Percentiles rank a stretch among this genome's conserved stretches.
Evolutionary conservation across 2,329 filamentous ascomycete species (phyloP).

Genomic region (Biscogniauxia marginata): DNA sequence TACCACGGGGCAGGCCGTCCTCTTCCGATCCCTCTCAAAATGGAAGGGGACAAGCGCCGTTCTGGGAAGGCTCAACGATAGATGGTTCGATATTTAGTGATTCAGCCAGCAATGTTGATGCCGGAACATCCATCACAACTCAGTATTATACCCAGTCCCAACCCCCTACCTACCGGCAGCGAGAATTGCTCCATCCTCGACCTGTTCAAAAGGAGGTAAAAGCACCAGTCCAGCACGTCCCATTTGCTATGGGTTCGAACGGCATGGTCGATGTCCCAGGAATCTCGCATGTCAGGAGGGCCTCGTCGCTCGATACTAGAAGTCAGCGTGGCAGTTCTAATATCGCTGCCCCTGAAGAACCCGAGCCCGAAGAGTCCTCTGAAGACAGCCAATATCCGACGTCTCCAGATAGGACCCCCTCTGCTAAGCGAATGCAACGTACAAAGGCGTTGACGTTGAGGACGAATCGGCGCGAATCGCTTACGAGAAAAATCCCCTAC

Average conservation of each 20-base stretch:
- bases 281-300: conserved; percentile 28
- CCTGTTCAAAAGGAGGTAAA: conserved; percentile 20
- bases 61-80: conserved; percentile 35
- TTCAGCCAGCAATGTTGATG: conserved; percentile 31
- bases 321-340: conserved; percentile 22
- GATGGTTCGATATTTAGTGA: conserved; percentile 35
- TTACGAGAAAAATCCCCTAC: conserved; percentile 22
- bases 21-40: conserved; percentile 26
- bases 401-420: conserved; percentile 31
- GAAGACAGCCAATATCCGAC: conserved; percentile 27
- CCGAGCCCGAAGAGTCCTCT: conserved; percentile 23
- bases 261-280: conserved; percentile 29
- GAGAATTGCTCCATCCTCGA: conserved; percentile 26
- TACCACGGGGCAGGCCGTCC: conserved; percentile 19
- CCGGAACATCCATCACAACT: conserved; percentile 20
- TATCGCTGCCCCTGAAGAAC: conserved; percentile 18
- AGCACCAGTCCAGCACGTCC: conserved; percentile 19
- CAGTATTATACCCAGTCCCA: conserved; percentile 23
- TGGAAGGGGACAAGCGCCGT: conserved; percentile 24
- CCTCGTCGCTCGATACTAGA: conserved; percentile 32
- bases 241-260: conserved; percentile 28
- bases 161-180: conserved; percentile 22
- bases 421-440: conserved; percentile 27
- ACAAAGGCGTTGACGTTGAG: conserved; percentile 22
- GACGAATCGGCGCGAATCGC: conserved; percentile 24